Evolutionary conservation across 2,329 filamentous ascomycete species (phyloP), one percentile per base, ranked within the genome.

Genomic region (Rhinocladiella mackenziei): DNA sequence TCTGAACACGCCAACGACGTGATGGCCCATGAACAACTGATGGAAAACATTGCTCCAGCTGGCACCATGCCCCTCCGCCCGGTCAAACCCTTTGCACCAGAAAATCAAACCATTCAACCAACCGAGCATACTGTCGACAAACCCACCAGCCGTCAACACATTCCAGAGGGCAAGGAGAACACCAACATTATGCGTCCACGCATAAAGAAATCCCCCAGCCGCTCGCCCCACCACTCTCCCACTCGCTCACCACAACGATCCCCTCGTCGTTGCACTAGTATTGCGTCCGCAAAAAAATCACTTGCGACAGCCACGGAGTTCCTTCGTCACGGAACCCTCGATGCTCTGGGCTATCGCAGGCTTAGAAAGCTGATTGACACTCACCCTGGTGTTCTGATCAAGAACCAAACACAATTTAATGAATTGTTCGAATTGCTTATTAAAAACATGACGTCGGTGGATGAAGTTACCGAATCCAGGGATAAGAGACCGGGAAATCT

Each of bases 101-200:
- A 46, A 10, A 34, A 39, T 6, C 34, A 43, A 4, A 22, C 17
- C n/a, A 13, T 20, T 15, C 33, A 26, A 11, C 28, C 33, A 19
- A 17, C 44, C 26, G 48, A 43, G 25, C 29, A 13, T 31, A 5
- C 34, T 13, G 14, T 9, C 28, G 39, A 48, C 11, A 43, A 30
- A 22, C 23, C 5, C 13, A 38, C 34, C 8, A 28, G 14, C 11
- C 25, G 29, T 22, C 38, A 39, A 39, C 34, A 43, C 34, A 34
- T 46, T 31, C 28, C 45, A 3, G 50, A 49, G 7, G 53, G 47
- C 32, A 53, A 55, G 48, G 53, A 55, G 35, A 55, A 55, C 40
- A 46, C 45, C 22, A 47, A 43, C 34, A 22, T 53, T 26, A 36
- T 46, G 17, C 29, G 28, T 11, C 30, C 40, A 31, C 43, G 30